Evolutionary conservation across 441 rosid species (phyloP).

Genomic region (Populus hybrid): DNA sequence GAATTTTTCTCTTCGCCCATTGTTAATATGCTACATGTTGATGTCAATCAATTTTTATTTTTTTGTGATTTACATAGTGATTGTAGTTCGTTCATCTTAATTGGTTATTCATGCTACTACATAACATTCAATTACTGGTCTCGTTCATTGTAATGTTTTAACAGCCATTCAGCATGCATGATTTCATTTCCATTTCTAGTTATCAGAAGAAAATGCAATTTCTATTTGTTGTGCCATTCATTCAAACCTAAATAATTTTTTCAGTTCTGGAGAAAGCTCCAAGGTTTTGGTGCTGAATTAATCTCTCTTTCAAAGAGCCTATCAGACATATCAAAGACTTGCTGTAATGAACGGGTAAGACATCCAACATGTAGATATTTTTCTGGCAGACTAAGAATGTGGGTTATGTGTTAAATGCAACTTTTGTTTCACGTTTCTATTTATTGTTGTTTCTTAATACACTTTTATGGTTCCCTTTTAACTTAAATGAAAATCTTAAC

Average conservation of each 20-base stretch:
- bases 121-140: background rate
- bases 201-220: background rate
- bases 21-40: background rate
- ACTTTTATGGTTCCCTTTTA: conserved; percentile 1
- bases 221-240: conserved; percentile 9
- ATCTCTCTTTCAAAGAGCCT: conserved; percentile 66
- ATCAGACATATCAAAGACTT: conserved; percentile 49
- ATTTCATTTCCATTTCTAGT: background rate
- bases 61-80: background rate
- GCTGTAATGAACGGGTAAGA: conserved; percentile 59
- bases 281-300: conserved; percentile 65
- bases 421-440: background rate
- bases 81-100: background rate
- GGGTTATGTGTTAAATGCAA: background rate
- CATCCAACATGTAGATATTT: conserved; percentile 5
- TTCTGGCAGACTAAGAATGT: background rate
- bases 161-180: background rate
- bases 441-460: background rate
- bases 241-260: conserved; percentile 18
- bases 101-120: background rate
- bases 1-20: background rate
- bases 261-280: conserved; percentile 77
- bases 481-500: background rate
- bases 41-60: background rate
- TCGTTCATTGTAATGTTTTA: background rate